phyloP scores from a whole-genome alignment of 2,329 filamentous ascomycete species.

The Arthrobotrys sphaeroides region DNA sequence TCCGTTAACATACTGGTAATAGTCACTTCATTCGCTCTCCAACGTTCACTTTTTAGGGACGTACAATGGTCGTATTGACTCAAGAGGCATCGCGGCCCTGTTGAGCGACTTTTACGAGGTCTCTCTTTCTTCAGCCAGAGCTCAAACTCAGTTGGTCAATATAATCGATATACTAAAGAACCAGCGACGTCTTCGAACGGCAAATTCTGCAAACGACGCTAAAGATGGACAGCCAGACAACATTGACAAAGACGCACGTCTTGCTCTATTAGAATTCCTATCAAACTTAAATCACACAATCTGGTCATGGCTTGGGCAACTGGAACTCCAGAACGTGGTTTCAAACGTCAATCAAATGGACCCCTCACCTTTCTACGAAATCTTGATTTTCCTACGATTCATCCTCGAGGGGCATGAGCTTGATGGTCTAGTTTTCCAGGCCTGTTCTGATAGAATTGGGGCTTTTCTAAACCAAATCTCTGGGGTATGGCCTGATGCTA shows the following conservation, averaged over 20 bases:
- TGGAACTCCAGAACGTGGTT: not conserved
- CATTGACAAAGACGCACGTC: slow-evolving; percentile 24
- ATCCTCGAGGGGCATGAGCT: slow-evolving; percentile 3
- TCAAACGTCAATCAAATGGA: not conserved
- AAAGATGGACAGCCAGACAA: slow-evolving; percentile 19
- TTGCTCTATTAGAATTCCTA: slow-evolving; percentile 34
- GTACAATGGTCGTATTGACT: not conserved
- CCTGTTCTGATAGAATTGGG: slow-evolving; percentile 39
- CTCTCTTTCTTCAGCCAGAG: slow-evolving; percentile 13
- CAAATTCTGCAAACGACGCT: not conserved
- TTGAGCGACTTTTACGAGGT: slow-evolving; percentile 35
- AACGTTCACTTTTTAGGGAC: slow-evolving; percentile 26
- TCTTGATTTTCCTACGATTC: slow-evolving; percentile 31
- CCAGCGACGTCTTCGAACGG: not conserved
- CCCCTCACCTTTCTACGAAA: slow-evolving; percentile 22
- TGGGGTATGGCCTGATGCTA: slow-evolving; percentile 13
- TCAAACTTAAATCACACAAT: slow-evolving; percentile 36
- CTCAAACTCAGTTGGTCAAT: not conserved
- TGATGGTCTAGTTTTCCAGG: slow-evolving; percentile 43
- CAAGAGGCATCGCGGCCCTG: not conserved
- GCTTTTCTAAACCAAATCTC: slow-evolving; percentile 9
- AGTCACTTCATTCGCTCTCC: slow-evolving; percentile 37
- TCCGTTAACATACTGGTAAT: not conserved
- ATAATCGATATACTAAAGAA: slow-evolving; percentile 5
- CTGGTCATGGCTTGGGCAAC: slow-evolving; percentile 30